Evolutionary conservation across 768 basidiomycete genomes (phyloP).

Genomic region (Cystobasidium ongulense): DNA sequence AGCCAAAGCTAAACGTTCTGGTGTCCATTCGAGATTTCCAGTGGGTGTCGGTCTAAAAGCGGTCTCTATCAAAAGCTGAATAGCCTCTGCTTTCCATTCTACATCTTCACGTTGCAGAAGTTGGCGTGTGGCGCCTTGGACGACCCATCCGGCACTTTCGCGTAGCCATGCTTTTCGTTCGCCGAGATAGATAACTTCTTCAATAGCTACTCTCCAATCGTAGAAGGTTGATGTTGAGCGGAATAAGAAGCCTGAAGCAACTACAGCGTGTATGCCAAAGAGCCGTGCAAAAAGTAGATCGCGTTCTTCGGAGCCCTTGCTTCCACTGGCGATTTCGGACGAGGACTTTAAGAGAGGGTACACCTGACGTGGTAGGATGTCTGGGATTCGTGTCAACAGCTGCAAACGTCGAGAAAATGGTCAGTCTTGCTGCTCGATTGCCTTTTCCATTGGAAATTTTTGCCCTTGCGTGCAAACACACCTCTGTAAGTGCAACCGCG

Average conservation of each 20-base stretch:
- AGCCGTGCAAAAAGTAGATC: constrained; percentile 85
- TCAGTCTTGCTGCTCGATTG: constrained; percentile 55
- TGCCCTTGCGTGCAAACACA: constrained; percentile 46
- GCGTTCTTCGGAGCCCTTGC: constrained; percentile 84
- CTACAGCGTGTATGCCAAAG: constrained; percentile 75
- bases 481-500: constrained; percentile 90
- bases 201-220: constrained; percentile 27
- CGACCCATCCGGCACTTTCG: constrained; percentile 51
- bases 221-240: background rate
- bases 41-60: constrained; percentile 51
- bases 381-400: constrained; percentile 61
- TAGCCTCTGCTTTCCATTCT: constrained; percentile 63
- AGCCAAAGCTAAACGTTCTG: constrained; percentile 76
- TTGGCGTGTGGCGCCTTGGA: constrained; percentile 30
- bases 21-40: constrained; percentile 57
- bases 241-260: constrained; percentile 68
- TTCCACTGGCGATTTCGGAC: constrained; percentile 63
- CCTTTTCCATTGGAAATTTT: constrained; percentile 48
- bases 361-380: constrained; percentile 45
- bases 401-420: constrained; percentile 40
- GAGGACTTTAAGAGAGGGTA: constrained; percentile 64
- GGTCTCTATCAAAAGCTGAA: constrained; percentile 51
- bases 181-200: constrained; percentile 13
- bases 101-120: constrained; percentile 47
- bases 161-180: constrained; percentile 49